Percentiles rank a stretch among this genome's conserved stretches.
These are phyloP conservation scores for Lipomyces anomalus DNA, from an alignment of 805 yeast species.

Conservation along the genomic window DNA sequence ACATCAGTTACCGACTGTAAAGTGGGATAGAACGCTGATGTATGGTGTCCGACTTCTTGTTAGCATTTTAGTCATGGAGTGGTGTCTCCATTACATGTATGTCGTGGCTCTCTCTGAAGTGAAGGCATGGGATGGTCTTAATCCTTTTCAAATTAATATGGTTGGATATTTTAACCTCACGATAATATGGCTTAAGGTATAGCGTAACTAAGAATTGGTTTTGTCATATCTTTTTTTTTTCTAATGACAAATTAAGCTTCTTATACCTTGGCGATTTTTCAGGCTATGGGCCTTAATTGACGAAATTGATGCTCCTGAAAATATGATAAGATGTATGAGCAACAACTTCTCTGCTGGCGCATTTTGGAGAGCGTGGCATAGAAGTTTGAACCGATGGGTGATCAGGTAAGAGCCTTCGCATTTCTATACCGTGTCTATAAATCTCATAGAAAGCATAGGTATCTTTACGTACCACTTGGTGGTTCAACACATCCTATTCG, in stretches of 20 bases:
- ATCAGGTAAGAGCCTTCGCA: constrained; percentile 39
- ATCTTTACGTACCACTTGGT: constrained; percentile 87
- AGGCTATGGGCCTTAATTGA: constrained; percentile 91
- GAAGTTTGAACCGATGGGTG: constrained; percentile 87
- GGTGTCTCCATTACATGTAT: constrained; percentile 77
- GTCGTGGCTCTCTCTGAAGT: constrained; percentile 90
- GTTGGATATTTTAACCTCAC: constrained; percentile 85
- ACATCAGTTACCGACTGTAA: constrained; percentile 55
- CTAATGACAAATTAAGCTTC: constrained; percentile 34
- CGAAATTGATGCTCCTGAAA: constrained; percentile 93
- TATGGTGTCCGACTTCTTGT: constrained; percentile 66
- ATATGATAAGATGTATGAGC: constrained; percentile 93
- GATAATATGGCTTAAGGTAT: constrained; percentile 81
- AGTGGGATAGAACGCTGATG: constrained; percentile 44
- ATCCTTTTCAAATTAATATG: constrained; percentile 93
- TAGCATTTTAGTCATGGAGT: constrained; percentile 83
- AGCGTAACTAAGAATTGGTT: background rate
- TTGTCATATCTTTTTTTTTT: background rate
- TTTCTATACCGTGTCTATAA: background rate
- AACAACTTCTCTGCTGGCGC: constrained; percentile 88
- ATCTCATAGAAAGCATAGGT: constrained; percentile 29
- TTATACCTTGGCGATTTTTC: constrained; percentile 94
- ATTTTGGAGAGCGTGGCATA: constrained; percentile 99
- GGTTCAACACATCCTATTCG: constrained; percentile 67
- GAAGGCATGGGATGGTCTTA: constrained; percentile 80